Conservation (phyloP, 148 eudicot species). For the Cornus florida region DNA sequence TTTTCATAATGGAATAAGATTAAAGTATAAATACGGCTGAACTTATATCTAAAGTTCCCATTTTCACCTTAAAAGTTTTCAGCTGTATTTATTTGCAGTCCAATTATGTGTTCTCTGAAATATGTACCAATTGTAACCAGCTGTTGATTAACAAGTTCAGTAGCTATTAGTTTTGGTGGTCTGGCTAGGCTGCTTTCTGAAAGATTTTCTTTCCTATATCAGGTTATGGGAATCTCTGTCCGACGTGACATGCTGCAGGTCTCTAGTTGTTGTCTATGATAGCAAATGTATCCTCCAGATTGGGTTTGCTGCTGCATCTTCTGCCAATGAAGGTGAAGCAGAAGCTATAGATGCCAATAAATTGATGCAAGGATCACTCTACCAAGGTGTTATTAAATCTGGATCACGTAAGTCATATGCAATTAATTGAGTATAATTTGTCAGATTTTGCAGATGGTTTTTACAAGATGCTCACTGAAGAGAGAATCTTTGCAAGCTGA, state of each 20-base stretch:
- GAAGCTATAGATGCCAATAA: conserved; percentile 49
- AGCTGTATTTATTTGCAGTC: no score
- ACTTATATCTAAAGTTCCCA: not conserved
- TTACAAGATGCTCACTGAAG: not conserved
- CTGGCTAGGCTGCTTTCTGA: not conserved
- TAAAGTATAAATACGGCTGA: not conserved
- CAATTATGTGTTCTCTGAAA: not conserved
- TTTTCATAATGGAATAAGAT: not conserved
- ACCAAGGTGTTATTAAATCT: conserved; percentile 64
- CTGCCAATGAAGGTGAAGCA: conserved; percentile 46
- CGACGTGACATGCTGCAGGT: conserved; percentile 76
- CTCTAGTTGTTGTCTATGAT: conserved; percentile 73
- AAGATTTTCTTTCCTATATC: conserved; percentile 5
- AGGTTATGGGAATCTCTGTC: conserved; percentile 93
- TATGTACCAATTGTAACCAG: not conserved
- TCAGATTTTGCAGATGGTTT: not conserved
- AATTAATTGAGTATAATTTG: not conserved
- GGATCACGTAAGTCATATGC: conserved; percentile 62
- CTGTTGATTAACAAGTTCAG: not conserved
- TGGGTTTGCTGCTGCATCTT: conserved; percentile 67
- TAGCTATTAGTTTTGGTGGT: not conserved
- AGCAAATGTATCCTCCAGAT: conserved; percentile 65
- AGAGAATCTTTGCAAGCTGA: not conserved
- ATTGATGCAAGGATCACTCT: conserved; percentile 68
- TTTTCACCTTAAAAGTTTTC: not conserved